Evolutionary conservation across 345 rosid species (phyloP).

Genomic region (Aquilaria sinensis): DNA sequence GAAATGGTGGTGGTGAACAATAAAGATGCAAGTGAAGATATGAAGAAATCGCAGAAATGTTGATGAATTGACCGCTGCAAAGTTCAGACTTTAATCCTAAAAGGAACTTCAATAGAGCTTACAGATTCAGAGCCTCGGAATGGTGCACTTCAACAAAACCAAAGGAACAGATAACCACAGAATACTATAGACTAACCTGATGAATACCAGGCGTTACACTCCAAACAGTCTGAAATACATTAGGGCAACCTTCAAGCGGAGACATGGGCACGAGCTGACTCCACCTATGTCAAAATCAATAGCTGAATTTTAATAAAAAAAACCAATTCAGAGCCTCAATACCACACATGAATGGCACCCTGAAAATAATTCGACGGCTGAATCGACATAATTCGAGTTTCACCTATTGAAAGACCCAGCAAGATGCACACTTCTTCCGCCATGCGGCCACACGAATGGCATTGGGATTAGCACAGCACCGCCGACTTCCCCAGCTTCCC

Average conservation of each 20-base stretch:
- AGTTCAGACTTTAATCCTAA: no score
- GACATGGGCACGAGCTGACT: slow-evolving; percentile 49
- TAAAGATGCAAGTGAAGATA: no score
- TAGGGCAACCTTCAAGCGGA: slow-evolving; percentile 60
- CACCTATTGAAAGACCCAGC: slow-evolving; percentile 65
- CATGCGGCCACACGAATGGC: slow-evolving; percentile 63
- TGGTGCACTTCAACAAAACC: no score
- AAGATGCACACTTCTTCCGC: slow-evolving; percentile 52
- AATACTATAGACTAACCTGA: slow-evolving; percentile 36
- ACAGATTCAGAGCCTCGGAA: no score
- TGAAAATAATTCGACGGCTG: neutral
- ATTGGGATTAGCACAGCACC: slow-evolving; percentile 27
- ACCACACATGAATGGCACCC: neutral
- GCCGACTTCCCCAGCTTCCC: slow-evolving; percentile 27
- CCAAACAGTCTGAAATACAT: slow-evolving; percentile 56
- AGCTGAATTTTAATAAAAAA: slow-evolving; percentile 1
- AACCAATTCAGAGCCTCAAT: neutral
- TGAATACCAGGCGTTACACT: slow-evolving; percentile 56
- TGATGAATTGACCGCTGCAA: no score
- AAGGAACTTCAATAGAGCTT: no score
- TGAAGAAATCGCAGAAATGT: no score
- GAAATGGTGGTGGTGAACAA: no score
- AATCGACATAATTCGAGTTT: slow-evolving; percentile 2
- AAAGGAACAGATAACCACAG: no score
- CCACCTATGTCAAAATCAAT: slow-evolving; percentile 35